Conservation (phyloP, 1,139 yeast species). For the Kodamaea arcana region DNA sequence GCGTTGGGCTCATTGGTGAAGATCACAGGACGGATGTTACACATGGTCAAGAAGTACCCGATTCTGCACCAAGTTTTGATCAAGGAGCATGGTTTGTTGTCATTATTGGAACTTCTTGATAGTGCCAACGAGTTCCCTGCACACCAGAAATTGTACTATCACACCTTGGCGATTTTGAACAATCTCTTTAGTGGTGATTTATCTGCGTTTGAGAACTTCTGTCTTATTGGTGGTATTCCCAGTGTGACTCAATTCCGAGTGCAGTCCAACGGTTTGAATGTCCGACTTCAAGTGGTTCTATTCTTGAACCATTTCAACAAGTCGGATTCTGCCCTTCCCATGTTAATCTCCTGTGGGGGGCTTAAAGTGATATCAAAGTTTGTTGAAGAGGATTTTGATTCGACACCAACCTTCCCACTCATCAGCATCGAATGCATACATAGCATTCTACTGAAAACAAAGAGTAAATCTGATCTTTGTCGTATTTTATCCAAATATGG, state of each 20-base stretch:
- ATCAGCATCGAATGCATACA: constrained; percentile 47
- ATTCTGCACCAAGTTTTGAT: constrained; percentile 41
- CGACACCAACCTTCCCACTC: constrained; percentile 42
- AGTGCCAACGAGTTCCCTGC: constrained; percentile 30
- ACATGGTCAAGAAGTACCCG: constrained; percentile 39
- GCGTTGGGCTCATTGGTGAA: constrained; percentile 28
- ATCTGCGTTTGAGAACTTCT: constrained; percentile 46
- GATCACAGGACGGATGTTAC: constrained; percentile 40
- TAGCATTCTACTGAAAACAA: constrained; percentile 37
- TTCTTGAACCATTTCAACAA: constrained; percentile 38
- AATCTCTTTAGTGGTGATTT: constrained; percentile 32
- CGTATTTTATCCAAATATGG: constrained; percentile 50
- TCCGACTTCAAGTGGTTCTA: constrained; percentile 42
- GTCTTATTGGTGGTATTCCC: constrained; percentile 58
- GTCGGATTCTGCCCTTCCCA: constrained; percentile 40
- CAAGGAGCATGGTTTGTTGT: constrained; percentile 47
- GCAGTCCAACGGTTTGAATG: constrained; percentile 28
- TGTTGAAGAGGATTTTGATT: constrained; percentile 51
- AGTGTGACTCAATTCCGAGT: constrained; percentile 42
- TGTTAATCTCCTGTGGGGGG: constrained; percentile 58
- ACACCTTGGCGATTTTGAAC: constrained; percentile 40
- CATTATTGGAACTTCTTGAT: constrained; percentile 47
- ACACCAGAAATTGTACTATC: constrained; percentile 36
- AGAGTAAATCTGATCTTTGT: constrained; percentile 52
- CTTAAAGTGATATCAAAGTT: constrained; percentile 46